Evolutionary conservation across 2,329 filamentous ascomycete species (phyloP).

Genomic region (Penicillium digitatum): DNA sequence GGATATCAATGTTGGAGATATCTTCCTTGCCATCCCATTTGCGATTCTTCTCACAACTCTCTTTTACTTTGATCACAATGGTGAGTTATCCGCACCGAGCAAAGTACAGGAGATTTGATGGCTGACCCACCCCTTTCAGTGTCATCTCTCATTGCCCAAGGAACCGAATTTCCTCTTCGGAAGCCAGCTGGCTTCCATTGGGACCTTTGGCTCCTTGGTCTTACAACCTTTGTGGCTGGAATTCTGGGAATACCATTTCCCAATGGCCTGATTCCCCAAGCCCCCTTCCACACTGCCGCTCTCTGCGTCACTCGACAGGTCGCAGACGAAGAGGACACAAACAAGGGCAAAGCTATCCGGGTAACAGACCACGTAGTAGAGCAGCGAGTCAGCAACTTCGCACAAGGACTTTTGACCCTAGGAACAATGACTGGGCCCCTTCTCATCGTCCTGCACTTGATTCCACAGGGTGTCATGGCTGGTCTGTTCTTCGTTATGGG

Average conservation of each 20-base stretch:
- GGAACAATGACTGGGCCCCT: conserved; percentile 75
- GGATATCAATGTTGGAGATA: conserved; percentile 66
- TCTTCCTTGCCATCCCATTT: conserved; percentile 85
- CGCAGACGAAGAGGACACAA: conserved; percentile 54
- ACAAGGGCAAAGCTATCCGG: conserved; percentile 57
- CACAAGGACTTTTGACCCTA: conserved; percentile 71
- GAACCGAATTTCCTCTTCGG: conserved; percentile 73
- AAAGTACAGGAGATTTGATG: not conserved
- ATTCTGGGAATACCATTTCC: conserved; percentile 75
- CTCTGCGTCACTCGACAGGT: conserved; percentile 65
- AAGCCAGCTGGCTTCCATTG: conserved; percentile 83
- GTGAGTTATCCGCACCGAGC: conserved; percentile 44
- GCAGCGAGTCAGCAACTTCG: conserved; percentile 73
- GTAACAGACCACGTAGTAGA: conserved; percentile 62
- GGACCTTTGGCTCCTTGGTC: conserved; percentile 75
- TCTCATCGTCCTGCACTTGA: conserved; percentile 68
- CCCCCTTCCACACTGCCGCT: conserved; percentile 74
- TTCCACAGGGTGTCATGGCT: conserved; percentile 74
- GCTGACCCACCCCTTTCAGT: conserved; percentile 48
- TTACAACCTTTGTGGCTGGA: conserved; percentile 72
- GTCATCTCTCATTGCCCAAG: conserved; percentile 76
- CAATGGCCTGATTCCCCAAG: conserved; percentile 79
- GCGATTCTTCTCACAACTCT: conserved; percentile 76
- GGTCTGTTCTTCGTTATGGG: conserved; percentile 85
- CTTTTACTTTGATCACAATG: conserved; percentile 88